These are phyloP conservation scores for Saussurea involucrata DNA, from an alignment of 129 eudicot species.

Conservation along the genomic window DNA sequence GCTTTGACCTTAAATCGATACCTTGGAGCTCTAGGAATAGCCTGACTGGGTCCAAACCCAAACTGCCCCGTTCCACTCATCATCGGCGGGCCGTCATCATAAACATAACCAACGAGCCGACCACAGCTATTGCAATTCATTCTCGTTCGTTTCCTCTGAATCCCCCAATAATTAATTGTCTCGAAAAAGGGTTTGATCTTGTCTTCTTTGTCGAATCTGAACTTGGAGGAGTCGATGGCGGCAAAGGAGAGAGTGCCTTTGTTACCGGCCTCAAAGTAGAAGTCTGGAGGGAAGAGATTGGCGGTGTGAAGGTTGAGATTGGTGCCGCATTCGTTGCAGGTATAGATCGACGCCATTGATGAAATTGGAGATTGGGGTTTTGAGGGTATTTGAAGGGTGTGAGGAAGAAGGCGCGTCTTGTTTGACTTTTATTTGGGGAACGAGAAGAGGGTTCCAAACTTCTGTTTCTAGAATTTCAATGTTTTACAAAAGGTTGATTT, in stretches of 20 bases:
- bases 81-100: constrained; percentile 87
- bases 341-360: constrained; percentile 73
- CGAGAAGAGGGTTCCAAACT: not conserved
- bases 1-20: constrained; percentile 73
- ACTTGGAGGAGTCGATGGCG: constrained; percentile 53
- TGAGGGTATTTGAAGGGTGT: constrained; percentile 6
- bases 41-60: constrained; percentile 93
- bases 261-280: constrained; percentile 97
- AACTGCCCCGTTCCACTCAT: constrained; percentile 73
- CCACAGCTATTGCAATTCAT: constrained; percentile 72
- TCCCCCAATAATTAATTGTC: constrained; percentile 90
- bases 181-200: constrained; percentile 92
- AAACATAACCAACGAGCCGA: constrained; percentile 52
- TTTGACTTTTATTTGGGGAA: constrained; percentile 8
- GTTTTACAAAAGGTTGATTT: not conserved
- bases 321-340: constrained; percentile 69
- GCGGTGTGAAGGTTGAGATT: constrained; percentile 61
- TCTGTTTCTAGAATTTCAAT: constrained; percentile 11
- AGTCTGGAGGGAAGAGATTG: constrained; percentile 72
- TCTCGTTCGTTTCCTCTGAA: constrained; percentile 76
- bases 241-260: constrained; percentile 75
- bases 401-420: not conserved
- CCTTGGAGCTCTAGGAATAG: constrained; percentile 83
- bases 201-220: constrained; percentile 67
- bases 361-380: not conserved